Percentiles rank a stretch among this genome's conserved stretches.
phyloP scores from a whole-genome alignment of 306 rosid genomes.

The Betula pendula region DNA sequence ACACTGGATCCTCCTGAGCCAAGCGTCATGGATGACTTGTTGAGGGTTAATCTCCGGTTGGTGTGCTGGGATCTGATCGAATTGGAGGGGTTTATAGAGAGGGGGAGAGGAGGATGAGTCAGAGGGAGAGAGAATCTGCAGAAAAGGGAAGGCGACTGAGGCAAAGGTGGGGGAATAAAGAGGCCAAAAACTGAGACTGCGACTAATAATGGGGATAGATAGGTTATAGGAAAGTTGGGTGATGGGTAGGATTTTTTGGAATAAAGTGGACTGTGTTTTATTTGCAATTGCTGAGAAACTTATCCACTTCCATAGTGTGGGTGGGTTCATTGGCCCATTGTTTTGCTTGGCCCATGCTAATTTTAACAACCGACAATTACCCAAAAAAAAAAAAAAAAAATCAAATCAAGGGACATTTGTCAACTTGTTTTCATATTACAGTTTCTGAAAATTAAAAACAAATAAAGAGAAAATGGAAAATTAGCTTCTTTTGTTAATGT shows the following conservation, averaged over 20 bases:
- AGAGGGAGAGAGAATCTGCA: constrained; percentile 19
- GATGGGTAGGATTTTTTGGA: constrained; percentile 9
- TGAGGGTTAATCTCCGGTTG: constrained; percentile 17
- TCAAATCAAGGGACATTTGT: no score
- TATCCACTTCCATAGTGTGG: background rate
- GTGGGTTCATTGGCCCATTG: background rate
- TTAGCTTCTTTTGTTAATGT: no score
- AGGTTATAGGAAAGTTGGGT: background rate
- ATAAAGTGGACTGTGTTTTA: background rate
- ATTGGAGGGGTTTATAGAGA: constrained; percentile 20
- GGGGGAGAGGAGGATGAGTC: constrained; percentile 13
- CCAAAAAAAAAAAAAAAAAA: no score
- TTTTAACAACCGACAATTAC: no score
- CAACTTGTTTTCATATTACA: no score
- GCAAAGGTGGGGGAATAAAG: constrained; percentile 40
- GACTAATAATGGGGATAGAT: constrained; percentile 24
- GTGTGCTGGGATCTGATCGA: constrained; percentile 61
- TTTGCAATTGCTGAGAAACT: background rate
- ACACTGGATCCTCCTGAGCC: constrained; percentile 98
- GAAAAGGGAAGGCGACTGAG: constrained; percentile 36
- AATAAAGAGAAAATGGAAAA: no score
- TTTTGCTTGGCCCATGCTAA: background rate
- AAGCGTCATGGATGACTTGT: constrained; percentile 81
- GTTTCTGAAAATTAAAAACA: no score
- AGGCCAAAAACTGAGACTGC: background rate